phyloP scores from a whole-genome alignment of 2,329 filamentous ascomycete species.

The Trichoderma semiorbis region DNA sequence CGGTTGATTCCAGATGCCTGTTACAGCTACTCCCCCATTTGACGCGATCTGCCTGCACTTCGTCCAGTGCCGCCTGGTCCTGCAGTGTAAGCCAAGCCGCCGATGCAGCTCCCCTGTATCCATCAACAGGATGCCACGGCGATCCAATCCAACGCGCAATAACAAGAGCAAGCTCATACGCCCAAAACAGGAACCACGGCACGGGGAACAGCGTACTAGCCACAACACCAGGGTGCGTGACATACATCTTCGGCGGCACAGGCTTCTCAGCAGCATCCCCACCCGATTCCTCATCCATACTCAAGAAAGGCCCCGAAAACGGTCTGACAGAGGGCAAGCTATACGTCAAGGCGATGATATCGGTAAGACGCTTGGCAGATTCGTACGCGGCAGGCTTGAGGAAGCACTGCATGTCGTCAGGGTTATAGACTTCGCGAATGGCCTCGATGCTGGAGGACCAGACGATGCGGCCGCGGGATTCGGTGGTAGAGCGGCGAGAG shows the following conservation, averaged over 20 bases:
- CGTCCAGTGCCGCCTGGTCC: constrained; percentile 59
- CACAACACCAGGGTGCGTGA: constrained; percentile 84
- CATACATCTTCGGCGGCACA: constrained; percentile 61
- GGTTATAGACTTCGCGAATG: constrained; percentile 48
- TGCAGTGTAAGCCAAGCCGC: constrained; percentile 76
- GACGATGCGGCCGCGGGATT: constrained; percentile 64
- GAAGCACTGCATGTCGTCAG: constrained; percentile 74
- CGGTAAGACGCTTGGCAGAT: constrained; percentile 80
- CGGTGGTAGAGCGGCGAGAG: constrained; percentile 40
- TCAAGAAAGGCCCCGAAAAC: constrained; percentile 56
- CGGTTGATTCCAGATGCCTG: constrained; percentile 52
- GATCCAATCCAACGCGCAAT: constrained; percentile 75
- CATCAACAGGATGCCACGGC: constrained; percentile 78
- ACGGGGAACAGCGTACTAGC: constrained; percentile 78
- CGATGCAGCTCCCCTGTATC: constrained; percentile 73
- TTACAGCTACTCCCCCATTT: constrained; percentile 86
- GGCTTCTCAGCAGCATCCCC: constrained; percentile 22
- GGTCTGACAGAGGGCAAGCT: constrained; percentile 61
- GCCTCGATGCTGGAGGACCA: constrained; percentile 87
- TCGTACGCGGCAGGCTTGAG: constrained; percentile 68
- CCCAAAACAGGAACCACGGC: constrained; percentile 62
- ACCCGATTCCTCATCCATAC: constrained; percentile 25
- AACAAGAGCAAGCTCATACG: constrained; percentile 66
- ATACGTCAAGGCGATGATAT: constrained; percentile 73
- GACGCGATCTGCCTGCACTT: constrained; percentile 47